Evolutionary conservation across 2,329 filamentous ascomycete genomes (phyloP).

Genomic region (Alternaria ventricosa): DNA sequence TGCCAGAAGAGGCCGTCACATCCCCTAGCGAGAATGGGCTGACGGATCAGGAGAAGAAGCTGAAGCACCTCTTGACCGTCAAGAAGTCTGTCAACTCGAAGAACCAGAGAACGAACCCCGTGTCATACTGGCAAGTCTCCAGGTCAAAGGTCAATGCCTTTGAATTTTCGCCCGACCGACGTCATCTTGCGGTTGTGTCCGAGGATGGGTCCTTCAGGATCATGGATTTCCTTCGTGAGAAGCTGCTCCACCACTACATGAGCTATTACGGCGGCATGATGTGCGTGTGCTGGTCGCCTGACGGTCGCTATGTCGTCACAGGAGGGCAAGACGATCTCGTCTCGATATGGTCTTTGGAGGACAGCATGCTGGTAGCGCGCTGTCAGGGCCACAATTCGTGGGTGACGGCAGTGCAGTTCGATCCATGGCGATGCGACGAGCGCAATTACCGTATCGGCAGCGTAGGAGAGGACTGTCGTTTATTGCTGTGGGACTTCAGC

Average conservation of each 20-base stretch:
- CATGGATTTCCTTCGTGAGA: constrained; percentile 89
- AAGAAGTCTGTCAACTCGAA: constrained; percentile 92
- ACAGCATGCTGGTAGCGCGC: constrained; percentile 83
- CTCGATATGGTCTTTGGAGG: constrained; percentile 90
- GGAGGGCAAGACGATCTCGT: constrained; percentile 96
- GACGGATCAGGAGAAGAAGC: constrained; percentile 41
- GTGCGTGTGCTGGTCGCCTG: constrained; percentile 96
- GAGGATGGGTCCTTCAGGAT: constrained; percentile 90
- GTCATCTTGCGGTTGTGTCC: constrained; percentile 85
- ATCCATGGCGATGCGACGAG: constrained; percentile 96
- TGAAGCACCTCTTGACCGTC: constrained; percentile 65
- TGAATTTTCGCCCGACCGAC: constrained; percentile 87
- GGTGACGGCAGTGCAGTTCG: constrained; percentile 92
- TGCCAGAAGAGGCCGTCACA: constrained; percentile 64
- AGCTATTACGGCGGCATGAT: constrained; percentile 93
- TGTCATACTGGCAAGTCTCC: constrained; percentile 90
- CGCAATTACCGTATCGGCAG: constrained; percentile 95
- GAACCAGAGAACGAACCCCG: constrained; percentile 91
- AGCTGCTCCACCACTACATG: constrained; percentile 86
- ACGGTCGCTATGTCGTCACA: constrained; percentile 93
- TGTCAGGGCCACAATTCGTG: constrained; percentile 96
- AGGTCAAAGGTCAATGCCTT: constrained; percentile 91
- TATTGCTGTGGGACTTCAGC: constrained; percentile 96
- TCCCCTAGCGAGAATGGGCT: constrained; percentile 32
- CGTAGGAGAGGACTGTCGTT: constrained; percentile 89